These are phyloP conservation scores for Trichosanthes cucumerina DNA, from an alignment of 306 rosid species.

Conservation along the genomic window DNA sequence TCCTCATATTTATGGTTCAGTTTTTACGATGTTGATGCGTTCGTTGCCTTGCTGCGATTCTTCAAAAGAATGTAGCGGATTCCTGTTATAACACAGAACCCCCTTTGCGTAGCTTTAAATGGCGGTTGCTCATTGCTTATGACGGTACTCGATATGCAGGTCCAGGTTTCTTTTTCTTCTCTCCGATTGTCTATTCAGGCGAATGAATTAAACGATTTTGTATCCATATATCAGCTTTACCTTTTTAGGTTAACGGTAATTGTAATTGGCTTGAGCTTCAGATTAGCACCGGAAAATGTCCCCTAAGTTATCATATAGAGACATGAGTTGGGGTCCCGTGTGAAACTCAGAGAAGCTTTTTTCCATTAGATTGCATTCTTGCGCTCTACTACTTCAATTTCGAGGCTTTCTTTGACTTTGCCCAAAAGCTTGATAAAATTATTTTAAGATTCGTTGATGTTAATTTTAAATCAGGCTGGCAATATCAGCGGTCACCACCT, in stretches of 20 bases:
- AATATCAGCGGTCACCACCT: slow-evolving; percentile 86
- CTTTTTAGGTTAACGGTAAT: neutral
- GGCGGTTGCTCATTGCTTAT: slow-evolving; percentile 76
- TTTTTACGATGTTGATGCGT: neutral
- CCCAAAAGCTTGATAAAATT: neutral
- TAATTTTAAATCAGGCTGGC: slow-evolving; percentile 71
- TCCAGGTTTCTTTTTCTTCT: neutral
- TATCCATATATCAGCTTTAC: neutral
- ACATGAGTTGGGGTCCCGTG: neutral
- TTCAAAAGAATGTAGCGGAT: slow-evolving; percentile 11
- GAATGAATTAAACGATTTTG: neutral
- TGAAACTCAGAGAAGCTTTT: neutral
- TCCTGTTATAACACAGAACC: slow-evolving; percentile 9
- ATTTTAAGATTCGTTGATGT: neutral
- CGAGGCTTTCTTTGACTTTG: neutral
- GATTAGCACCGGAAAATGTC: neutral
- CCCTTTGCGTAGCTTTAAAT: slow-evolving; percentile 33
- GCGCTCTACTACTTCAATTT: neutral
- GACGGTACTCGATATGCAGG: slow-evolving; percentile 83
- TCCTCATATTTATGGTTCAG: neutral
- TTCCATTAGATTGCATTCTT: neutral
- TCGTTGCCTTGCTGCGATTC: neutral
- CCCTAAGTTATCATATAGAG: neutral
- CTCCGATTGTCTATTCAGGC: neutral
- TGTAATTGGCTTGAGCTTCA: neutral